phyloP scores from a whole-genome alignment of 441 rosid genomes.

The Erodium moschatum region DNA sequence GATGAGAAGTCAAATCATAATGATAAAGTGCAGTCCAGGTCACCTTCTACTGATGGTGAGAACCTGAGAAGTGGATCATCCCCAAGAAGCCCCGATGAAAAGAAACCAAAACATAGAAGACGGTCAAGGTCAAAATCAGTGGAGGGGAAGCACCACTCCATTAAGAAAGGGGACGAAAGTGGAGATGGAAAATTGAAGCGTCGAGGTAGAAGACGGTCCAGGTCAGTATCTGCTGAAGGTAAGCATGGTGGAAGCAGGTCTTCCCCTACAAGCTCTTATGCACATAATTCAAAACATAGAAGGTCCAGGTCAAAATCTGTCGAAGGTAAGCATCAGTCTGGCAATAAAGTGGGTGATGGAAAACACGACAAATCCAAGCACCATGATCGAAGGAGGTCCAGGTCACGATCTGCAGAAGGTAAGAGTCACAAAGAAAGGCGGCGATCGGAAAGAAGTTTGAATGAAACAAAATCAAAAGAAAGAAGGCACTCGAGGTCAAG shows the following conservation, averaged over 20 bases:
- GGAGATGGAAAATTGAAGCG: slow-evolving; percentile 13
- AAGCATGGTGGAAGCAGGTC: slow-evolving; percentile 10
- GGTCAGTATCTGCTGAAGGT: slow-evolving; percentile 21
- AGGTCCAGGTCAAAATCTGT: slow-evolving; percentile 20
- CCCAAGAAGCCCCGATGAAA: slow-evolving; percentile 27
- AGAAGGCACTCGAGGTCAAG: slow-evolving; percentile 10
- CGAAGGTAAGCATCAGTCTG: slow-evolving; percentile 14
- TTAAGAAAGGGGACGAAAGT: slow-evolving; percentile 18
- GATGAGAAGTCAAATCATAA: slow-evolving; percentile 43
- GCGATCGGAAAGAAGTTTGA: slow-evolving; percentile 2
- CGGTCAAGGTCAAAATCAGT: slow-evolving; percentile 17
- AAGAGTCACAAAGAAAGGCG: slow-evolving; percentile 16
- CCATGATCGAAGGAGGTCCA: slow-evolving; percentile 11
- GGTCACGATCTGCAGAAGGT: slow-evolving; percentile 26
- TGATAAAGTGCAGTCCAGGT: slow-evolving; percentile 34
- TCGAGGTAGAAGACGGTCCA: slow-evolving; percentile 20
- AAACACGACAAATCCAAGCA: slow-evolving; percentile 18
- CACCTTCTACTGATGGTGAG: slow-evolving; percentile 40
- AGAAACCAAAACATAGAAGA: slow-evolving; percentile 11
- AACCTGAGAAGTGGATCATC: slow-evolving; percentile 33
- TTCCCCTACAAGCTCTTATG: slow-evolving; percentile 13
- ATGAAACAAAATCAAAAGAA: slow-evolving; percentile 3
- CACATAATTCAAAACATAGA: slow-evolving; percentile 4
- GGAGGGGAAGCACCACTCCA: slow-evolving; percentile 15
- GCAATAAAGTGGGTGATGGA: slow-evolving; percentile 6